phyloP scores from a whole-genome alignment of 2,329 filamentous ascomycete species.

The Epichloe elymi region DNA sequence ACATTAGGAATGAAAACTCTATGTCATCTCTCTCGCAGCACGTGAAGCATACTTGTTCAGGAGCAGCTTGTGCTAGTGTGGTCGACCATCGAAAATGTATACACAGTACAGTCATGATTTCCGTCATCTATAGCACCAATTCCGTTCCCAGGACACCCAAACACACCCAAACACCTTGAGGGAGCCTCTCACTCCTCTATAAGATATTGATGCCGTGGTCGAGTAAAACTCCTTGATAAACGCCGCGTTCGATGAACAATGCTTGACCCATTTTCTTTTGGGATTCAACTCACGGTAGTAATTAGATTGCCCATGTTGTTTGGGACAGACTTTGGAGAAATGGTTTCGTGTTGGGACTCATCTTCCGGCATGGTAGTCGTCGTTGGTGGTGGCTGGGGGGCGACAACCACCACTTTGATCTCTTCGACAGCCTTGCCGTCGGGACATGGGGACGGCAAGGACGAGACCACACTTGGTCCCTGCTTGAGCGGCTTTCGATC shows the following conservation, averaged over 20 bases:
- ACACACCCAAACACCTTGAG: background rate
- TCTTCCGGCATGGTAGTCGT: conserved; percentile 7
- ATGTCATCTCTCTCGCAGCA: background rate
- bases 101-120: background rate
- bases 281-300: conserved; percentile 14
- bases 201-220: background rate
- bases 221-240: background rate
- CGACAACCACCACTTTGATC: conserved; percentile 7
- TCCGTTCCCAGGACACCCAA: background rate
- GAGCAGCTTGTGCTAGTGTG: background rate
- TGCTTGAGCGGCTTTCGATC: background rate
- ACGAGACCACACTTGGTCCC: background rate
- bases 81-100: background rate
- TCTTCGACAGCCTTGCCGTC: background rate
- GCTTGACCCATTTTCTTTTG: background rate
- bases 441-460: background rate
- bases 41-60: background rate
- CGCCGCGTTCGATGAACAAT: background rate
- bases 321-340: conserved; percentile 30
- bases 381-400: conserved; percentile 8
- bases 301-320: conserved; percentile 27
- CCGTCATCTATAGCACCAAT: background rate
- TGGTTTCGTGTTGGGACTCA: conserved; percentile 18
- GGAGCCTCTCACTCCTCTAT: background rate
- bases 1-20: too few species aligned